Evolutionary conservation across 2,329 filamentous ascomycete genomes (phyloP), one percentile per base, ranked within the genome.

Genomic region (Didymella glomerata): DNA sequence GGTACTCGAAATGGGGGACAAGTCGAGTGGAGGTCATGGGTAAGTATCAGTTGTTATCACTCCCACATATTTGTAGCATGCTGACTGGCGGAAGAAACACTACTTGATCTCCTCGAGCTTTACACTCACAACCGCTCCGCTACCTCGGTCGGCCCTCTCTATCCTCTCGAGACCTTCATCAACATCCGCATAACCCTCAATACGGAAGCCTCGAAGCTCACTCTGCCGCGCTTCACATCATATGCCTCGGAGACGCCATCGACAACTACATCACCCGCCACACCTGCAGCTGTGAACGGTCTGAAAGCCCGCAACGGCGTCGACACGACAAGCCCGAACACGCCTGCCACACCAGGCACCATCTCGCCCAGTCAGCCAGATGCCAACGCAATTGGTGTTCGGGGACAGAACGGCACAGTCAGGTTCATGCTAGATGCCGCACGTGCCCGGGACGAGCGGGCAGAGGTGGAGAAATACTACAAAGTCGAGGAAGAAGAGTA

Each of bases 91-190:
- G 75, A 84, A 80, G 94, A 98, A 82, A 94, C 92, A 0, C 86
- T 97, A 69, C 86, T 97, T 38, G 95, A 98, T 72, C 83, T 97
- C 0, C 84, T 98, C 25, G 94, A 99, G 71, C 85, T 98, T 2
- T 98, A 97, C 77, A 95, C 92, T 0, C 91, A 96, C 71, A 90
- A 96, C 73, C 86, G 87, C 54, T 85, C 86, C 65, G 83, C 84
- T 50, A 97, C 93, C 32, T 87, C 89, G 49, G 82, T 97, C 20
- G 93, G 93, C 7, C 82, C 85, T 16, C 81, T 85, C 47, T 90
- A 92, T 76, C 86, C 89, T 46, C 83, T 94, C 42, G 89, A 94
- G 66, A 85, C 85, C 53, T 94, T 97, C 74, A 91, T 98, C 72
- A 87, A 90, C 64, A 88, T 96, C 67, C 92, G 95, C 73, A 97